A percentile compares a stretch with the other conserved stretches of the same genome.
phyloP scores from a whole-genome alignment of 169 alveolate genomes.

The Cryptosporidium xiaoi region DNA sequence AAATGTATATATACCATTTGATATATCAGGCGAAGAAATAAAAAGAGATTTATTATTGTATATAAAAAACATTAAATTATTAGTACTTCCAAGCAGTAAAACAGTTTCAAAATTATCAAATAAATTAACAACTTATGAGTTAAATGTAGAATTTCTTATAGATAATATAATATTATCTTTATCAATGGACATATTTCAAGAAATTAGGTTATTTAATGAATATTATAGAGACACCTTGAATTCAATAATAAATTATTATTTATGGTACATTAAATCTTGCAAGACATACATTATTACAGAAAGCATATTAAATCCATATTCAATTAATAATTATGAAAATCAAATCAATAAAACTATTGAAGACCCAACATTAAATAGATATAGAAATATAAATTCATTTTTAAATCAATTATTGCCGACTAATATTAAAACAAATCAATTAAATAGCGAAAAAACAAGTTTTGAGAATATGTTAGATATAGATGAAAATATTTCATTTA shows the following conservation, averaged over 20 bases:
- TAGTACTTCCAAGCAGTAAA: background rate
- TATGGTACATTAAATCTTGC: background rate
- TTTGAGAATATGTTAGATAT: background rate
- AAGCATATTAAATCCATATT: constrained; percentile 32
- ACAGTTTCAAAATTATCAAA: constrained; percentile 17
- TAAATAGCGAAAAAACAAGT: background rate
- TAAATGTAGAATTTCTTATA: constrained; percentile 6
- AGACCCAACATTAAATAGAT: background rate
- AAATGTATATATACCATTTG: constrained; percentile 35
- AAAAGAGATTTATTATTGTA: constrained; percentile 40
- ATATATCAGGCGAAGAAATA: constrained; percentile 18
- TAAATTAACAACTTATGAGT: constrained; percentile 39
- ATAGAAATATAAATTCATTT: constrained; percentile 10
- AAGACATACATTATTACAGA: constrained; percentile 38
- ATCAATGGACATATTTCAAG: constrained; percentile 65
- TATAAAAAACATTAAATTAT: constrained; percentile 15
- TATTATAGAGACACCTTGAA: constrained; percentile 6
- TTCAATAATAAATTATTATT: constrained; percentile 1
- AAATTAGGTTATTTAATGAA: constrained; percentile 14
- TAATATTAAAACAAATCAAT: background rate
- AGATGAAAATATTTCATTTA: background rate
- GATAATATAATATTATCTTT: constrained; percentile 33
- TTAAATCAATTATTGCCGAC: constrained; percentile 41
- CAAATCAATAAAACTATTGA: background rate
- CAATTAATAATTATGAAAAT: background rate